phyloP scores from a whole-genome alignment of 306 rosid genomes.

The Sesbania bispinosa region DNA sequence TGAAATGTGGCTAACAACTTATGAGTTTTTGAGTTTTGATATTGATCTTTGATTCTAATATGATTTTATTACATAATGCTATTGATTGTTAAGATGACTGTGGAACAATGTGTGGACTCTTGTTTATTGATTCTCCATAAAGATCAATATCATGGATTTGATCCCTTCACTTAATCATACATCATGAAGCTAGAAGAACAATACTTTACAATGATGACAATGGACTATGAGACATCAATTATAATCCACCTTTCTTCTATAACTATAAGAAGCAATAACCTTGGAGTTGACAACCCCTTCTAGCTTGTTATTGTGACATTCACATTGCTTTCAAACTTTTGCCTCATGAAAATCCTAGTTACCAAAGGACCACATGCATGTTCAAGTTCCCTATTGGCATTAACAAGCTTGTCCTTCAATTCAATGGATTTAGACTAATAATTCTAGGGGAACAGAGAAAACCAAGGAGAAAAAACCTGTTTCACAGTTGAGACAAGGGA shows the following conservation, averaged over 20 bases:
- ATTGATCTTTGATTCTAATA: background rate
- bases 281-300: background rate
- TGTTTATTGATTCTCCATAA: background rate
- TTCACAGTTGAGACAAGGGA: conserved; percentile 1
- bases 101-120: background rate
- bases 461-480: conserved; percentile 1
- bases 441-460: conserved; percentile 2
- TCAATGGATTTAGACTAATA: conserved; percentile 26
- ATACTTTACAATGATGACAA: background rate
- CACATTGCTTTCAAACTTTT: background rate
- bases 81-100: background rate
- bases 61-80: background rate
- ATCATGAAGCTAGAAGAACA: background rate
- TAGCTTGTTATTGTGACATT: conserved; percentile 29
- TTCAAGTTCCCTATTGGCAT: background rate
- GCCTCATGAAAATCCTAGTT: background rate
- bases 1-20: background rate
- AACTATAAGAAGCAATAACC: background rate
- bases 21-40: background rate
- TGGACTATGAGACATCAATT: background rate
- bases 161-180: background rate
- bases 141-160: no score
- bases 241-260: background rate
- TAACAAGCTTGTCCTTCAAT: background rate
- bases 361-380: conserved; percentile 21